Base-by-base conservation (phyloP, 208 protist species). In the Wallacemonas sp. region DNA sequence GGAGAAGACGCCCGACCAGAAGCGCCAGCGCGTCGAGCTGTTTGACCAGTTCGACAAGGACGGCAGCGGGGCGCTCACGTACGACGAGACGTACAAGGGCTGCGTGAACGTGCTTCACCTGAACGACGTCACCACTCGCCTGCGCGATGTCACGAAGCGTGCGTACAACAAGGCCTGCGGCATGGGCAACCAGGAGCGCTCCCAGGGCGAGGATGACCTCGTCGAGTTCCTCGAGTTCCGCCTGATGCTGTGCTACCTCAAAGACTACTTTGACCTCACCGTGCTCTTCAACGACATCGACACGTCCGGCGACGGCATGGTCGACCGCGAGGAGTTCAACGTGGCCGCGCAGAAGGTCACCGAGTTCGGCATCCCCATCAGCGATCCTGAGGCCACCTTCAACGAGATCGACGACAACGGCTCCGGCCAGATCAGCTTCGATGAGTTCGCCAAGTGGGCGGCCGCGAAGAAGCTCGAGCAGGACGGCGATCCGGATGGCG, bases 81-180 rank as follows among this genome's bases (percentile, higher is more conserved):
- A 87, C 57, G 84, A 82, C 18, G 87, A 95, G 74, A 49, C 74
- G 22, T 80, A 88, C 65, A 46, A 74, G 49, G 87, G 84, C 36
- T 74, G 72, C 36, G 65, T 79, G n/a, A 67, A 80, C 49, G 32
- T 78, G 4, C 65, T 91, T 33, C 76, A 84, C 45, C 61, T 92
- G 31, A 73, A 87, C n/a, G 71, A 87, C 42, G 76, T 90, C 62
- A 91, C 87, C 3, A 77, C 74, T 25, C 86, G 69, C 25, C 70
- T 89, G 50, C 77, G 64, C 26, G 81, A 87, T 44, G 86, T 91
- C 48, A 81, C 86, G 48, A 89, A 91, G 84, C 82, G 87, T 55
- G 86, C 87, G 31, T 96, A 89, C 81, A 70, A 88, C 50, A 91
- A 86, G 70, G 86, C 87, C 18, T 84, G 87, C 64, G 77, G 65